A percentile compares a stretch with the other conserved stretches of the same genome.
phyloP scores from a whole-genome alignment of 148 eudicot genomes.

The Rheum nobile region DNA sequence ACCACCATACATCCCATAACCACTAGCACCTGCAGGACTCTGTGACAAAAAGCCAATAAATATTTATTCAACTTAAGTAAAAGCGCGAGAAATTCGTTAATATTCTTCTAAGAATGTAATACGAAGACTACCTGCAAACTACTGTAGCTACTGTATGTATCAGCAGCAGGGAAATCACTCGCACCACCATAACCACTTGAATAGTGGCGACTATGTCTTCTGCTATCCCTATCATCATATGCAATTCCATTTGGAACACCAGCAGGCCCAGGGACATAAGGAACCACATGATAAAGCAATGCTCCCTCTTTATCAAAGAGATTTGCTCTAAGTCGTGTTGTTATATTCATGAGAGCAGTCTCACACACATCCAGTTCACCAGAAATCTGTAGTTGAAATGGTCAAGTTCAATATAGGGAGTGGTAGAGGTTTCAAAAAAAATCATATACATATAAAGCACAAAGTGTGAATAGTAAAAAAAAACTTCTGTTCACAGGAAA shows the following conservation, averaged over 20 bases:
- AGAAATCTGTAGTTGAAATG: slow-evolving; percentile 43
- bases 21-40: slow-evolving; percentile 44
- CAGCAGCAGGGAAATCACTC: slow-evolving; percentile 48
- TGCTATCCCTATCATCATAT: slow-evolving; percentile 73
- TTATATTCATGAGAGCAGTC: slow-evolving; percentile 71
- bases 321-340: slow-evolving; percentile 70
- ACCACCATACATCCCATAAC: slow-evolving; percentile 74
- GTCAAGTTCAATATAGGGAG: neutral
- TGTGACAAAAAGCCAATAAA: slow-evolving; percentile 15
- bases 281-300: slow-evolving; percentile 60
- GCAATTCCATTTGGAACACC: slow-evolving; percentile 31
- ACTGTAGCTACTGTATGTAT: slow-evolving; percentile 62
- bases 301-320: slow-evolving; percentile 87
- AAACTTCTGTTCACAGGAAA: too few species aligned
- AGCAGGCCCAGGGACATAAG: slow-evolving; percentile 59
- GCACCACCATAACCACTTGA: slow-evolving; percentile 68
- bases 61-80: neutral
- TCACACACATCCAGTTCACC: slow-evolving; percentile 83
- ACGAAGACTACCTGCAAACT: slow-evolving; percentile 43
- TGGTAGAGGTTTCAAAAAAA: too few species aligned
- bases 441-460: neutral
- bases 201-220: slow-evolving; percentile 67
- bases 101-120: neutral
- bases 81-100: neutral
- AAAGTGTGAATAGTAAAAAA: neutral